Conservation (phyloP, 2,329 filamentous ascomycete genomes). For the Ophiognomonia clavigignenti-juglandacearum region DNA sequence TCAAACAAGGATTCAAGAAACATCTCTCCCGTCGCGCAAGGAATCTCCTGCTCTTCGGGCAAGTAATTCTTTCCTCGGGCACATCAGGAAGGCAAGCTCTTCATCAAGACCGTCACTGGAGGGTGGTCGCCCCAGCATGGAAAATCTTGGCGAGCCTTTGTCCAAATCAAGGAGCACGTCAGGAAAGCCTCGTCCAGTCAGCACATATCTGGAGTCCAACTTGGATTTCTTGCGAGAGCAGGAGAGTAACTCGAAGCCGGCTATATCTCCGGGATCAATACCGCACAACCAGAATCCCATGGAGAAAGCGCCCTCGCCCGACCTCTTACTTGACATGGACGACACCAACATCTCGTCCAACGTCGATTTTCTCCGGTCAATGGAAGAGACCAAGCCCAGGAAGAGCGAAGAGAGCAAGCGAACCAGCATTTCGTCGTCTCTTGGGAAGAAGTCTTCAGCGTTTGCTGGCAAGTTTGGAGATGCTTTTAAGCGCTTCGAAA, state of each 20-base stretch:
- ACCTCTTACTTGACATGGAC: slow-evolving; percentile 39
- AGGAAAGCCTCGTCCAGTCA: slow-evolving; percentile 65
- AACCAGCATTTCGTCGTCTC: slow-evolving; percentile 60
- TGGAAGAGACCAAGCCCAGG: slow-evolving; percentile 61
- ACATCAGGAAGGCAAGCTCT: slow-evolving; percentile 40
- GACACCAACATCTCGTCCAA: slow-evolving; percentile 70
- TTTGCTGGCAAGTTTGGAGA: slow-evolving; percentile 88
- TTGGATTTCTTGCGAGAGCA: slow-evolving; percentile 77
- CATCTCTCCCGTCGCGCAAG: slow-evolving; percentile 12
- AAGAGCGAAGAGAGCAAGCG: slow-evolving; percentile 65
- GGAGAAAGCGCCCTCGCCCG: slow-evolving; percentile 38
- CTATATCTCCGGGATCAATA: slow-evolving; percentile 29
- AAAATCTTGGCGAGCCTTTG: slow-evolving; percentile 52
- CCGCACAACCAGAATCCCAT: slow-evolving; percentile 26
- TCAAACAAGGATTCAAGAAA: slow-evolving; percentile 30
- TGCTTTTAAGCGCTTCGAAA: slow-evolving; percentile 88
- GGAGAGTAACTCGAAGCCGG: slow-evolving; percentile 50
- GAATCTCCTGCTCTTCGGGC: slow-evolving; percentile 19
- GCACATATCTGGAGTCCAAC: slow-evolving; percentile 77
- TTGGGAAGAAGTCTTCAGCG: slow-evolving; percentile 67
- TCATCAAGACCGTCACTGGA: slow-evolving; percentile 65
- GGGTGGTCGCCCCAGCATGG: slow-evolving; percentile 59
- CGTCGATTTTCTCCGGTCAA: slow-evolving; percentile 74
- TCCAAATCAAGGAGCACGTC: slow-evolving; percentile 41
- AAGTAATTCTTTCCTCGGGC: slow-evolving; percentile 29